These are phyloP conservation scores for Cladophialophora immunda DNA, from an alignment of 2,329 filamentous ascomycete genomes.

Conservation along the genomic window DNA sequence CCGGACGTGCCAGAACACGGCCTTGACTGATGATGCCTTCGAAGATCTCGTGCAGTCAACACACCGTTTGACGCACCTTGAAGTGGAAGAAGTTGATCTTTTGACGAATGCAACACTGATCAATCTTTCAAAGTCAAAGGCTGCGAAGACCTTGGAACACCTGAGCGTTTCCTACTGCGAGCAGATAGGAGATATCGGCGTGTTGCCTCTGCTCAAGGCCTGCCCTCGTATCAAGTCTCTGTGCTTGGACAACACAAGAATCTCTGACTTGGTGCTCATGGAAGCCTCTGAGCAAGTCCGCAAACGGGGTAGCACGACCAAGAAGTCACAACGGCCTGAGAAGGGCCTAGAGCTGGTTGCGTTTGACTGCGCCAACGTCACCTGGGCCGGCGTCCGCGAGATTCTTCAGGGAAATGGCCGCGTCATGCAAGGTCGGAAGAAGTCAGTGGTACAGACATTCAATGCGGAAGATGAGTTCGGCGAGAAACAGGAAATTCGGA, in stretches of 20 bases:
- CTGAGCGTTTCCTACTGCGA: slow-evolving; percentile 92
- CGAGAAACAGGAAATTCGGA: slow-evolving; percentile 33
- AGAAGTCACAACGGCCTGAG: slow-evolving; percentile 55
- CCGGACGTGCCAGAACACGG: slow-evolving; percentile 79
- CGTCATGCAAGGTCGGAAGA: slow-evolving; percentile 53
- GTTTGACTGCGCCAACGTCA: slow-evolving; percentile 91
- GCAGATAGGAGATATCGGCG: slow-evolving; percentile 79
- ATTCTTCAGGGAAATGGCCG: slow-evolving; percentile 86
- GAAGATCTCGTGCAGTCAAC: slow-evolving; percentile 76
- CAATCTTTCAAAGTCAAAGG: slow-evolving; percentile 78
- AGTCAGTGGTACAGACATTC: slow-evolving; percentile 33
- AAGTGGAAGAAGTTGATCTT: slow-evolving; percentile 83
- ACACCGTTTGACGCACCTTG: slow-evolving; percentile 81
- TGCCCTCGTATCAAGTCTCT: slow-evolving; percentile 75
- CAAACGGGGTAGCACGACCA: slow-evolving; percentile 64
- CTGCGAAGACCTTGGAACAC: slow-evolving; percentile 75
- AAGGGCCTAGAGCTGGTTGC: slow-evolving; percentile 79
- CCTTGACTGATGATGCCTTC: slow-evolving; percentile 77
- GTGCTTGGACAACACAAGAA: slow-evolving; percentile 91
- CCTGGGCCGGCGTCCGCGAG: slow-evolving; percentile 90
- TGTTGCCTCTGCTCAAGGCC: slow-evolving; percentile 81
- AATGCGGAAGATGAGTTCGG: slow-evolving; percentile 25
- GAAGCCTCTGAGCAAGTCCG: slow-evolving; percentile 86
- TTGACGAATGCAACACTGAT: slow-evolving; percentile 80
- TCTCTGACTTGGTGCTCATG: slow-evolving; percentile 83